Percentiles rank a stretch among this genome's conserved stretches.
phyloP scores from a whole-genome alignment of 2,329 filamentous ascomycete species.

The Trichoderma sp. region DNA sequence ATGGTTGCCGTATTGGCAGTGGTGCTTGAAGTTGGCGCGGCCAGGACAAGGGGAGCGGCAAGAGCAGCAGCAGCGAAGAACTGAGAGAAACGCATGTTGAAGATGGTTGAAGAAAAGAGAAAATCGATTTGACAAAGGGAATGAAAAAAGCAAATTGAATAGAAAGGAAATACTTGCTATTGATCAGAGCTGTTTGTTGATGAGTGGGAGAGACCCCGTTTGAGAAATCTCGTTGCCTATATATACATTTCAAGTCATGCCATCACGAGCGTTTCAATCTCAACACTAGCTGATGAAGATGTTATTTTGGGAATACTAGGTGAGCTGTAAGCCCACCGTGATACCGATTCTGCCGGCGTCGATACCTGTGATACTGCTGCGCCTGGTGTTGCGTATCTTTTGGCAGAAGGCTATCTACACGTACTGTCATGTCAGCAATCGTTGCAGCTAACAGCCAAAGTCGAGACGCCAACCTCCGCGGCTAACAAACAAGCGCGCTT shows the following conservation, averaged over 20 bases:
- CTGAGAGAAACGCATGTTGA: not conserved
- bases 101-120: not conserved
- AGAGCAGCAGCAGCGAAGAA: not conserved
- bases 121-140: not conserved
- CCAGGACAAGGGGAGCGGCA: not conserved
- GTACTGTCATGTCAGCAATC: not conserved
- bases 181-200: not conserved
- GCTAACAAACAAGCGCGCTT: not conserved
- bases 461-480: not conserved
- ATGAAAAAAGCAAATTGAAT: not conserved
- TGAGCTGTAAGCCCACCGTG: not conserved
- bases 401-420: no score
- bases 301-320: not conserved
- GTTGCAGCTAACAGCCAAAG: not conserved
- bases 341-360: not conserved
- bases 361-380: not conserved
- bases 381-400: not conserved
- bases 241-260: not conserved
- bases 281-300: not conserved
- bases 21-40: not conserved
- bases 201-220: not conserved
- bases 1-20: not conserved
- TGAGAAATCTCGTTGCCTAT: not conserved
- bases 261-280: not conserved
- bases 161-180: not conserved